Conservation (phyloP, 768 basidiomycete genomes). For the Phylloporus scabripes region DNA sequence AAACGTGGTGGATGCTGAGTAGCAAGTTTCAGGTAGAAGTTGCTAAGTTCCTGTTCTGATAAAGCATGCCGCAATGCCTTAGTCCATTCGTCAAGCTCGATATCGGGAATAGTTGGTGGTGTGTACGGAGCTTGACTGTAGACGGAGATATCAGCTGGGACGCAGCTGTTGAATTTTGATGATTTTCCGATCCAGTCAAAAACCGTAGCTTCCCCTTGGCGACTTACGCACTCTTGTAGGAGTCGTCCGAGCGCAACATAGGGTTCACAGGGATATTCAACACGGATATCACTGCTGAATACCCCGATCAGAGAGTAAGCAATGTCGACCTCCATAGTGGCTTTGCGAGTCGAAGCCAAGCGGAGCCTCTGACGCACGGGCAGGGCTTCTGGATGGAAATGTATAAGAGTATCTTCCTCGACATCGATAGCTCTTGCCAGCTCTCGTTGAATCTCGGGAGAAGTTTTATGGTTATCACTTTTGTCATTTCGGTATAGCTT, state of each 20-base stretch:
- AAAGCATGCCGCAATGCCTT: not conserved
- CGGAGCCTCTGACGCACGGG: slow-evolving; percentile 7
- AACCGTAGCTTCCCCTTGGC: slow-evolving; percentile 9
- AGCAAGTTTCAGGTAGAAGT: not conserved
- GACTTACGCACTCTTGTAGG: slow-evolving; percentile 12
- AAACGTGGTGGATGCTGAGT: not conserved
- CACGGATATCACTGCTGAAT: slow-evolving; percentile 10
- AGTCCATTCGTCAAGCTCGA: not conserved
- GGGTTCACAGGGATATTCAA: slow-evolving; percentile 1
- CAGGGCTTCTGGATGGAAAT: slow-evolving; percentile 1
- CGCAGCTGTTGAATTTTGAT: slow-evolving; percentile 13
- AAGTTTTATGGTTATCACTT: slow-evolving; percentile 5
- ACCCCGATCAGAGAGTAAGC: slow-evolving; percentile 15
- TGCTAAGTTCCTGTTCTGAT: not conserved
- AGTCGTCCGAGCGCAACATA: slow-evolving; percentile 9
- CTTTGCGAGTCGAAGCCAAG: slow-evolving; percentile 11
- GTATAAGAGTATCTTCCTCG: not conserved
- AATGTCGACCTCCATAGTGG: slow-evolving; percentile 5
- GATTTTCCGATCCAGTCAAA: slow-evolving; percentile 17
- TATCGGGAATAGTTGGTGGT: not conserved
- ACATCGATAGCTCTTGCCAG: not conserved
- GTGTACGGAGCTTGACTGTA: slow-evolving; percentile 5
- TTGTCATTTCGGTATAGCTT: not conserved
- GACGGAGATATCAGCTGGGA: slow-evolving; percentile 13
- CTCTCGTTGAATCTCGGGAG: not conserved